Evolutionary conservation across 345 rosid species (phyloP), one percentile per base, ranked within the genome.

Genomic region (Lepidium didymum): DNA sequence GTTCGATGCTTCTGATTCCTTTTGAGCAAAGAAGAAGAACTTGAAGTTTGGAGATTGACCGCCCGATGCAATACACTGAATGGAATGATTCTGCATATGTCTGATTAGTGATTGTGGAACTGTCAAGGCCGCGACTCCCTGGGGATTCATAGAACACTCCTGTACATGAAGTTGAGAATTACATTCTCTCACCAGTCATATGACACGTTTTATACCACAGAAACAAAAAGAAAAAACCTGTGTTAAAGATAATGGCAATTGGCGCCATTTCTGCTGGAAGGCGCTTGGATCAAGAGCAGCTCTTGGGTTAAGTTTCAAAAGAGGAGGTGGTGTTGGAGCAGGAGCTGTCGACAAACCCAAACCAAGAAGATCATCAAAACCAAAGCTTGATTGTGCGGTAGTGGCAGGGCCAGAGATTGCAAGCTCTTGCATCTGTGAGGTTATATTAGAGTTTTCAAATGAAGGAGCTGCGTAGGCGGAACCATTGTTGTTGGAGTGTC

Each of bases 251-350:
- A 86, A 53, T 13, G 96, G 85, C 44, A 93, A 77, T 58, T 93
- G 97, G 71, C 91, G 96, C 97, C 96, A 93, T 74, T 90, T 90
- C 69, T 87, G 89, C 79, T 90, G 97, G 74, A 93, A 90, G 62
- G 87, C 79, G 80, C 83, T 80, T 60, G 96, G 96, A 62, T 89
- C 91, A 14, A 91, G 79, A 67, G 75, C 79, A 80, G 95, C 96
- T 83, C 81, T 81, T 37, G 96, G 47, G 77, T 86, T 86, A 33
- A 94, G 99, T 77, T 86, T 91, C 84, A 91, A 69, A 47, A 83
- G 63, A 75, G 86, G 92, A 51, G 86, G 82, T 34, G 84, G 77
- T 61, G 85, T 69, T 43, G 85, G 81, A 34, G 80, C 64, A 16
- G 84, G 85, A 42, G 83, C 64, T 64, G 84, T 13, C 18, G 92